phyloP scores from a whole-genome alignment of 805 yeast species.

The Kockiozyma suomiensis region DNA sequence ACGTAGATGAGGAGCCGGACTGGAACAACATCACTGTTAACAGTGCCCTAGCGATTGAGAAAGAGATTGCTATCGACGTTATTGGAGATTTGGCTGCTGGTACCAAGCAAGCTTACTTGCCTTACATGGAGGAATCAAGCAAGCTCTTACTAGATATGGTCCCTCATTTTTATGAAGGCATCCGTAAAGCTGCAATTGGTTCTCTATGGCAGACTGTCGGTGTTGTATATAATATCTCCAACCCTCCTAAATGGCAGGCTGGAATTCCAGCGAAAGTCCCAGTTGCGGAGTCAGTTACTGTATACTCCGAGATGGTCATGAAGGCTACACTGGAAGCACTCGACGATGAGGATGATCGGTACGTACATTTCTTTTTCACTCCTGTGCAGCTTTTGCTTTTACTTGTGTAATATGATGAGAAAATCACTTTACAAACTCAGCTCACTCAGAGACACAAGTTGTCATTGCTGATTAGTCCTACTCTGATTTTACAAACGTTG shows the following conservation, averaged over 20 bases:
- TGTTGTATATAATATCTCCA: constrained; percentile 53
- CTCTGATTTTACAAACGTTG: constrained; percentile 6
- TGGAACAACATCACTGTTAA: constrained; percentile 80
- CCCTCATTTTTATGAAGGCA: constrained; percentile 80
- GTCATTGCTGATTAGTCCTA: constrained; percentile 31
- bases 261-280: constrained; percentile 45
- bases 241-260: constrained; percentile 40
- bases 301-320: constrained; percentile 68
- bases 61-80: constrained; percentile 92
- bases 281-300: constrained; percentile 59
- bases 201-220: constrained; percentile 81
- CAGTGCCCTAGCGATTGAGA: constrained; percentile 93
- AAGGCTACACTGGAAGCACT: constrained; percentile 62
- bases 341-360: constrained; percentile 78
- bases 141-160: constrained; percentile 67
- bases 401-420: constrained; percentile 26
- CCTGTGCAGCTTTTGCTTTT: neutral
- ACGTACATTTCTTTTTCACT: constrained; percentile 45
- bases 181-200: constrained; percentile 81
- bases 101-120: constrained; percentile 76
- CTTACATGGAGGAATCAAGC: constrained; percentile 70
- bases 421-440: constrained; percentile 31
- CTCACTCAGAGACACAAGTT: constrained; percentile 37
- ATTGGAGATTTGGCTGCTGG: constrained; percentile 85
- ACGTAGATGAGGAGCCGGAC: constrained; percentile 59